A percentile compares a stretch with the other conserved stretches of the same genome.
Evolutionary conservation across 2,329 filamentous ascomycete species (phyloP).

Genomic region (Aspergillus ochraceus): DNA sequence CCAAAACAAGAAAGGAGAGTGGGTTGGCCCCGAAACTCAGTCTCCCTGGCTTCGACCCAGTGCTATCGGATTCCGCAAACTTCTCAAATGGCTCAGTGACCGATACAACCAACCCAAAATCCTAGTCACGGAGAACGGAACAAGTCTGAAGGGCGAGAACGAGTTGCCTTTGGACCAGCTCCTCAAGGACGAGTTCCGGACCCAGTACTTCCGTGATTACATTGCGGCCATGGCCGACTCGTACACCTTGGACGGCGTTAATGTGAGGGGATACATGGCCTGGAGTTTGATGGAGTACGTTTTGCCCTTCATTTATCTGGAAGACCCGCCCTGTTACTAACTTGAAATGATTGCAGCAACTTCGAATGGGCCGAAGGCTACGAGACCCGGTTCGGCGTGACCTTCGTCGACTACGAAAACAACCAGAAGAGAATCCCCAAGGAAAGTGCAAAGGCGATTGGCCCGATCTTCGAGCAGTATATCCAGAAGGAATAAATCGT

Average conservation of each 20-base stretch:
- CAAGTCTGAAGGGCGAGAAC: conserved; percentile 79
- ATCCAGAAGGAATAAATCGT: conserved; percentile 59
- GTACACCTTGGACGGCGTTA: conserved; percentile 68
- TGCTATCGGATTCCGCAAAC: conserved; percentile 72
- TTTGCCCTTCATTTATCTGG: neutral
- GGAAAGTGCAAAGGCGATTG: conserved; percentile 75
- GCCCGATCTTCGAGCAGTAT: conserved; percentile 68
- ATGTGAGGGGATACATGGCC: conserved; percentile 77
- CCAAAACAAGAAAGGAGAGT: conserved; percentile 69
- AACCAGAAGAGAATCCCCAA: conserved; percentile 79
- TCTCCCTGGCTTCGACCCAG: conserved; percentile 78
- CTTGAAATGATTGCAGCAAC: conserved; percentile 53
- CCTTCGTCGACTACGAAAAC: conserved; percentile 77
- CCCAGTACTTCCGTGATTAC: conserved; percentile 76
- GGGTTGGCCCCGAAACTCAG: conserved; percentile 79
- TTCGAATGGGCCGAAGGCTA: conserved; percentile 94
- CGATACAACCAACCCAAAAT: conserved; percentile 75
- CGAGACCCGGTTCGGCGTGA: conserved; percentile 80
- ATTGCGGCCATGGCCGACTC: conserved; percentile 75
- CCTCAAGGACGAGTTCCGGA: conserved; percentile 78
- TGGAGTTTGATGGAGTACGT: conserved; percentile 80
- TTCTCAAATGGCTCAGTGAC: conserved; percentile 74
- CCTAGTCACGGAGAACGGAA: conserved; percentile 88
- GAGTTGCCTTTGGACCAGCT: conserved; percentile 69
- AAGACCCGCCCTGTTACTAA: neutral